A percentile compares a stretch with the other conserved stretches of the same genome.
Conservation (phyloP, 1,139 yeast species). For the Kluyveromyces sp. region DNA sequence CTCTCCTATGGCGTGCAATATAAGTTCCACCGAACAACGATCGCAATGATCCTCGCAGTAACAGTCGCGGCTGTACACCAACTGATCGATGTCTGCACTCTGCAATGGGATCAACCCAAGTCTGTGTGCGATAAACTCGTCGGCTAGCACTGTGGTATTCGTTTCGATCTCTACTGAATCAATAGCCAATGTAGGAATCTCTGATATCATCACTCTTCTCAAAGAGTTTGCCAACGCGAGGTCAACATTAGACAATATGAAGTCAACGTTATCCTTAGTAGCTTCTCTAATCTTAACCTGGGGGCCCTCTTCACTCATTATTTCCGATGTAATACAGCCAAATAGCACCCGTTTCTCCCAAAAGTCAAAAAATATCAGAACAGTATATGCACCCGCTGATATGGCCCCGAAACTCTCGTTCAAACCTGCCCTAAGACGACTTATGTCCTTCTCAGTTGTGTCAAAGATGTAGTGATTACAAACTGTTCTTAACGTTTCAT, state of each 20-base stretch:
- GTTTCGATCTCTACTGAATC: slow-evolving; percentile 92
- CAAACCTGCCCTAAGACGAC: not conserved
- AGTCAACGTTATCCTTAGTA: slow-evolving; percentile 81
- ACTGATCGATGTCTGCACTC: slow-evolving; percentile 72
- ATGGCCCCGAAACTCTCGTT: not conserved
- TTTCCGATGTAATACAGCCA: not conserved
- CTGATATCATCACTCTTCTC: slow-evolving; percentile 88
- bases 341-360: not conserved
- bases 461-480: not conserved
- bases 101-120: slow-evolving; percentile 85
- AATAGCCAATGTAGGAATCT: slow-evolving; percentile 92
- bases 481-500: not conserved
- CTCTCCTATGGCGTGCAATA: slow-evolving; percentile 81
- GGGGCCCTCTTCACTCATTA: slow-evolving; percentile 49
- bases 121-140: slow-evolving; percentile 90
- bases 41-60: slow-evolving; percentile 97
- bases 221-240: slow-evolving; percentile 87
- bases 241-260: slow-evolving; percentile 82
- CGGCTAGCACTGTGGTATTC: slow-evolving; percentile 92
- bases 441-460: not conserved
- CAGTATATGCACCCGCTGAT: not conserved
- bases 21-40: slow-evolving; percentile 83
- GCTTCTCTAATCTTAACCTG: slow-evolving; percentile 84
- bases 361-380: not conserved
- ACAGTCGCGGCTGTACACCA: slow-evolving; percentile 86